Evolutionary conservation across 768 basidiomycete species (phyloP), one percentile per base, ranked within the genome.

Genomic region (Pulveroboletus sp.): DNA sequence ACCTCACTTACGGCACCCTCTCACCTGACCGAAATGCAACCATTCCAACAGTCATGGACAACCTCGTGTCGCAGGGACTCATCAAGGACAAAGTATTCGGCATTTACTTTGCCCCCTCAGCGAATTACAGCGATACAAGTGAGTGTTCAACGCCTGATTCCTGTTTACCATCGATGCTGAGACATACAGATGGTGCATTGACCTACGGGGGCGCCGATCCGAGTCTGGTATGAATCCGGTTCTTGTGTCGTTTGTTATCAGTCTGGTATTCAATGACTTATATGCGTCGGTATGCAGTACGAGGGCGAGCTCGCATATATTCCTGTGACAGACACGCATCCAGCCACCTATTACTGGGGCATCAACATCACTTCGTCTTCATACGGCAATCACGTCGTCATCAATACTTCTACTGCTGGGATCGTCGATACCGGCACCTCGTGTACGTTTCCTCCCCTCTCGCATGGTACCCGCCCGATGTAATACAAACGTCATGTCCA

Each of bases 381-480:
- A 2, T 65, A 55, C 30, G 58, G 61, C 27, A 14, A n/a, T 6
- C 24, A 41, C 6, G 41, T 39, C 5, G 21, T 59, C 32, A 61
- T 68, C 11, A 42, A 51, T 5, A 26, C 30, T 5, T 60, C 62
- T n/a, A 54, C 46, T 12, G 62, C 67, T 24, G 67, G 64, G 11
- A 61, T 67, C 9, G 65, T 64, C 28, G 63, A 66, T 44, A 58
- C 58, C 6, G 66, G 65, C n/a, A 63, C 64, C 17, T 58, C 60
- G 14, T 53, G 57, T 62, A 46, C 3, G 59, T 45, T 27, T 31
- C 12, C 18, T n/a, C 14, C 32, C 33, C 32, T 17, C 11, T 21
- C 10, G 11, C 30, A n/a, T 17, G 5, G 8, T 10, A 30, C 10
- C 35, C 17, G 15, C 43, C 27, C 6, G 37, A 32, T 27, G 15